Base-by-base conservation (phyloP, 768 basidiomycete genomes). In the Galerina marginata region DNA sequence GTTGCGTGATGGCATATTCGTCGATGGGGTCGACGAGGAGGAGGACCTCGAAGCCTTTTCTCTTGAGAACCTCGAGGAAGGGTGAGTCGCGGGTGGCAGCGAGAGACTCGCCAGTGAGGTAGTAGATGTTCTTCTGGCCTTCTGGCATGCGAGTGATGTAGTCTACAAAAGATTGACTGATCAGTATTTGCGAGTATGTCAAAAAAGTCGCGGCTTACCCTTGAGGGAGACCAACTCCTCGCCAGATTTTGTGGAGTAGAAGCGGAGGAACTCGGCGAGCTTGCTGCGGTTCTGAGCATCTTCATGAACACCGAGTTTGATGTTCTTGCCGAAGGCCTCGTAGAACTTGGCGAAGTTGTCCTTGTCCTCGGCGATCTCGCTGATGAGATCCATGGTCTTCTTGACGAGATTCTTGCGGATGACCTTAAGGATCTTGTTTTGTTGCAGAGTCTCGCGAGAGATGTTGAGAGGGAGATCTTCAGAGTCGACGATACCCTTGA, bases 381-480 rank as follows among this genome's bases (percentile, higher is more conserved):
- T 83, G 83, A 99, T 87, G 69, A 98, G 79, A 73, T 99, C 96
- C 79, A 99, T 77, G 74, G 92, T 90, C 84, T 98, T 98, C 89
- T 95, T 99, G 77, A 99, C 96, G 56, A 99, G 87, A 84, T 98
- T 97, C 88, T 98, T 97, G 77, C 95, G 93, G 76, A 96, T 96
- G 77, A 97, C 95, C 85, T 99, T 99, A 70, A 99, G 91, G 69
- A 99, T 99, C 89, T 99, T 99, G 87, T 99, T 99, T 75, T 99
- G 97, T 78, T 99, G 97, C 57, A 99, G 89, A 37, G 96, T 98
- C 85, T 99, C 96, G 81, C 97, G 95, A 45, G 97, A 99, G 79
- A 99, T 99, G 87, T 99, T 99, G 74, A 99, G 93, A 26, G 97
- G 97, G 33, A 99, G 89, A 77, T 99, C 97, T 82, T 99, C 97